phyloP scores from a whole-genome alignment of 192 early-diverging fungal genomes.

The Pilaira anomala region DNA sequence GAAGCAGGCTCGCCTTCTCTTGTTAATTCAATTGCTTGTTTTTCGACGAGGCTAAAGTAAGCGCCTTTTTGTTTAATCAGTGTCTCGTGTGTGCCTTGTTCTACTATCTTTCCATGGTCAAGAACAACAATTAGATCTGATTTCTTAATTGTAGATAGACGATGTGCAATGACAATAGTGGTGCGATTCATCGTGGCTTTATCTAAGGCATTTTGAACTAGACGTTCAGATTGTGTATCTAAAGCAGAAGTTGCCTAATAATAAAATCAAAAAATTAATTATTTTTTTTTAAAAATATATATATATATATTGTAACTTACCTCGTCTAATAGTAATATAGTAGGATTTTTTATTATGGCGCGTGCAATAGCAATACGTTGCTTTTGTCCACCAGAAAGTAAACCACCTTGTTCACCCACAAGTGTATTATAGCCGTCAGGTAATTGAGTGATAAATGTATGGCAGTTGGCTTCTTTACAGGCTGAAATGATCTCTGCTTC shows the following conservation, averaged over 20 bases:
- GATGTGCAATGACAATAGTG: conserved; percentile 87
- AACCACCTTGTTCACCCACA: conserved; percentile 75
- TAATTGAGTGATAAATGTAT: conserved; percentile 78
- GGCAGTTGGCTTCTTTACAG: conserved; percentile 66
- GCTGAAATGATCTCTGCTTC: conserved; percentile 69
- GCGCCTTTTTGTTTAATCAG: conserved; percentile 61
- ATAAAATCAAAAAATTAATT: background rate
- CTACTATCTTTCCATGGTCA: conserved; percentile 61
- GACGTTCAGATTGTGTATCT: conserved; percentile 72
- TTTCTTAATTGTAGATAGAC: conserved; percentile 84
- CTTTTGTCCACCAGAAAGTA: conserved; percentile 87
- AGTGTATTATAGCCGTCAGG: conserved; percentile 78
- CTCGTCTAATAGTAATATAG: conserved; percentile 81
- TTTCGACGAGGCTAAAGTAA: conserved; percentile 63
- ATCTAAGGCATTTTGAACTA: conserved; percentile 83
- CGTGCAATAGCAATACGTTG: conserved; percentile 95
- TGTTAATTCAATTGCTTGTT: conserved; percentile 55
- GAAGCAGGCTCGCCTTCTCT: conserved; percentile 6
- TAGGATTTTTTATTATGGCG: conserved; percentile 82
- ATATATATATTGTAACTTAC: conserved; percentile 31
- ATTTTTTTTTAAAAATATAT: conserved; percentile 27
- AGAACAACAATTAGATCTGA: conserved; percentile 86
- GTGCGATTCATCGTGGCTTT: conserved; percentile 69
- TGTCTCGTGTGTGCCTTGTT: conserved; percentile 74
- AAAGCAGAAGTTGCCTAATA: conserved; percentile 70